Base-by-base conservation (phyloP, 306 rosid genomes). In the Glycine soja region DNA sequence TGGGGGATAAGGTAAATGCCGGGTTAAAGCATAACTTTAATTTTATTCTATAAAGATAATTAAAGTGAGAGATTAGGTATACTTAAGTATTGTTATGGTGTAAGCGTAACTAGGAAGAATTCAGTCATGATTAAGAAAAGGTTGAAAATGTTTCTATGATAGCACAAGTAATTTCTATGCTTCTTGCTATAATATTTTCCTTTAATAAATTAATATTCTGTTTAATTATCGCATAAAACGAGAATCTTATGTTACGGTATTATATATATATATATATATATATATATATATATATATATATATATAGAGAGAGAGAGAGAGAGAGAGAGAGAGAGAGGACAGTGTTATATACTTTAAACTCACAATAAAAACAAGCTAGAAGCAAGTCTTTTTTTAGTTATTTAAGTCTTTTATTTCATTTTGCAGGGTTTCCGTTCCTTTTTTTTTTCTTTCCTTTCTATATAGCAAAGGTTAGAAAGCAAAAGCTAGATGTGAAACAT, bases 1-100 rank as follows among this genome's bases (percentile, higher is more conserved):
- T n/a, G 14, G 67, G 30, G 4, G 30, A 24, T 53, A 36, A 61
- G 42, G 11, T 53, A 36, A 61, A 72, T 63, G 32, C 11, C 46
- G 71, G 47, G 52, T 18, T 58, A 59, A 46, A 72, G 38, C 79
- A 10, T 42, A 51, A 42, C 78, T 82, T 82, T 69, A 63, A 32
- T 53, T 69, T 68, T 12, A 54, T 75, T 24, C 30, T 24, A 24
- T 24, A 24, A 0, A 24, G 30, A 24, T 24, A 24, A 24, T 24
- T 24, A 24, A 24, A 24, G 30, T 24, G 30, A 24, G 30, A 24
- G 24, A 81, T 74, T 69, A 30, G 46, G 1, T 34, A 72, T 72
- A 34, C 48, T 13, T 32, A 72, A 72, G 64, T 32, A 70, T 47
- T 5, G 58, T 47, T 54, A 54, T 34, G 64, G 19, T n/a, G 16